phyloP scores from a whole-genome alignment of 345 rosid genomes.

The Arabis alpina region DNA sequence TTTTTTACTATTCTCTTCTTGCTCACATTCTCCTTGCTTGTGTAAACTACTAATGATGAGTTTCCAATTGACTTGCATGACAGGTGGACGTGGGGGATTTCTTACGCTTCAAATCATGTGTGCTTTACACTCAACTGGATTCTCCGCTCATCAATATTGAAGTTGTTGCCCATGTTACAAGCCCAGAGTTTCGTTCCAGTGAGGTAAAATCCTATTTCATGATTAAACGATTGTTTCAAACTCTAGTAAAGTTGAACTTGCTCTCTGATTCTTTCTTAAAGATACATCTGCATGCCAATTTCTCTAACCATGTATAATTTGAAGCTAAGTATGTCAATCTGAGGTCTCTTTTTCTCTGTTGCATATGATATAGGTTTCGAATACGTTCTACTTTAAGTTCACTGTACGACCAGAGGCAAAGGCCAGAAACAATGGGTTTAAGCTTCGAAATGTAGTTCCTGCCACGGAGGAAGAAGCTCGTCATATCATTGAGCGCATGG shows the following conservation, averaged over 20 bases:
- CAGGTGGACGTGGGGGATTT: slow-evolving; percentile 92
- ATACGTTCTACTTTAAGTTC: slow-evolving; percentile 82
- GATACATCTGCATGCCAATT: background rate
- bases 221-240: background rate
- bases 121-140: slow-evolving; percentile 73
- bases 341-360: slow-evolving; percentile 4
- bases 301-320: background rate
- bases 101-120: slow-evolving; percentile 78
- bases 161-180: slow-evolving; percentile 95
- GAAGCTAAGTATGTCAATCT: slow-evolving; percentile 9
- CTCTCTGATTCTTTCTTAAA: background rate
- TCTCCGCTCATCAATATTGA: slow-evolving; percentile 79
- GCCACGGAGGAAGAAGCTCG: slow-evolving; percentile 91
- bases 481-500: slow-evolving; percentile 71
- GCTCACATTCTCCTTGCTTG: slow-evolving; percentile 3
- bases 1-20: slow-evolving; percentile 9
- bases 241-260: background rate
- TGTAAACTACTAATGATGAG: background rate
- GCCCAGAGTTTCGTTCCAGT: slow-evolving; percentile 87
- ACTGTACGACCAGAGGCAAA: slow-evolving; percentile 73
- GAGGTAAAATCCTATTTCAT: slow-evolving; percentile 55
- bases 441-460: slow-evolving; percentile 76
- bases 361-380: slow-evolving; percentile 63
- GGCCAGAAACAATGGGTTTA: slow-evolving; percentile 52
- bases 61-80: slow-evolving; percentile 10